A percentile compares a stretch with the other conserved stretches of the same genome.
These are phyloP conservation scores for Alopecurus myosuroides DNA, from an alignment of 176 grass and related monocot genomes.

Conservation along the genomic window DNA sequence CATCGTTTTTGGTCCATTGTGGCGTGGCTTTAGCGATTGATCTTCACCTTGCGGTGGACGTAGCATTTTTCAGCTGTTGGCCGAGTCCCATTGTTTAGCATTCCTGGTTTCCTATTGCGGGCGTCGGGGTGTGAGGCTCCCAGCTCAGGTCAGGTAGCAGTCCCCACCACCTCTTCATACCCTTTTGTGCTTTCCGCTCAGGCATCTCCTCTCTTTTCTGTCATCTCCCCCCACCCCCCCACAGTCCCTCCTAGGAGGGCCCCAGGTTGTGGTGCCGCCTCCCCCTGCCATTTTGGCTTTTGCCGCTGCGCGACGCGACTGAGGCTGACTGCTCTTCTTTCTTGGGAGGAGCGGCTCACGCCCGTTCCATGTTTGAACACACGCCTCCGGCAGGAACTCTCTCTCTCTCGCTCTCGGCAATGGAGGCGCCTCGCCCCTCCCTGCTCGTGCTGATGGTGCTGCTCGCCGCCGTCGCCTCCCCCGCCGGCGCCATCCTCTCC, in stretches of 20 bases:
- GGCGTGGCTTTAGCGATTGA: no score
- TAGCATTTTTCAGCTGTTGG: no score
- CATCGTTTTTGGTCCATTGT: no score
- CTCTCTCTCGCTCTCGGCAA: neutral
- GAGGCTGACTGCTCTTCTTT: no score
- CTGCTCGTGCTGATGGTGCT: neutral
- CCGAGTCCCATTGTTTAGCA: neutral
- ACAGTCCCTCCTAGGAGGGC: no score
- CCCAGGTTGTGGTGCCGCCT: no score
- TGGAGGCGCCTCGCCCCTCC: no score
- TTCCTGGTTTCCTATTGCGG: conserved; percentile 14
- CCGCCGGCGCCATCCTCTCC: conserved; percentile 52
- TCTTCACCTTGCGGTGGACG: no score
- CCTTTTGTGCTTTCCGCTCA: conserved; percentile 40
- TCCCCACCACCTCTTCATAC: conserved; percentile 12
- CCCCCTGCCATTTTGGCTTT: conserved; percentile 3
- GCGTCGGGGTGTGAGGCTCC: neutral
- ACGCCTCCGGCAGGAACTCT: no score
- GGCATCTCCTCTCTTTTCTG: conserved; percentile 83
- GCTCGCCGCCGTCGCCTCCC: conserved; percentile 6
- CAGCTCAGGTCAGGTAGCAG: conserved; percentile 52
- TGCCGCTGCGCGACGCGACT: no score
- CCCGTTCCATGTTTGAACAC: conserved; percentile 33
- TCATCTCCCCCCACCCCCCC: conserved; percentile 23
- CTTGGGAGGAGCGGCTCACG: neutral